A percentile compares a stretch with the other conserved stretches of the same genome.
These are phyloP conservation scores for Luzula sylvatica DNA, from an alignment of 176 grass and related monocot genomes.

Conservation along the genomic window DNA sequence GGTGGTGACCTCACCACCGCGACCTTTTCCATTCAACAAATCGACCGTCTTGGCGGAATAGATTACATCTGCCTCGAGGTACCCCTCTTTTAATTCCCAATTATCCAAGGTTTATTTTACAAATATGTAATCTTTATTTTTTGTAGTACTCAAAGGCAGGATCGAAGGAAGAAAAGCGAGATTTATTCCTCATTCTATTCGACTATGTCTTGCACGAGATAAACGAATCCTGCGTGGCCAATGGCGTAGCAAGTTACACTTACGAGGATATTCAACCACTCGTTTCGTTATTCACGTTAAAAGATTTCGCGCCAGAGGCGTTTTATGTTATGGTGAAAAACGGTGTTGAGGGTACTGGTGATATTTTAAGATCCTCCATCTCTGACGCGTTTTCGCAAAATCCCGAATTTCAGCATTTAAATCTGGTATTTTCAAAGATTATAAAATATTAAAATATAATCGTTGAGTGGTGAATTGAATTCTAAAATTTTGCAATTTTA, in stretches of 20 bases:
- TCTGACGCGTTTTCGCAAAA: slow-evolving; percentile 61
- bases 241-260: slow-evolving; percentile 53
- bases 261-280: slow-evolving; percentile 80
- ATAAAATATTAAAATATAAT: too few species aligned
- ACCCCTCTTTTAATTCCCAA: not conserved
- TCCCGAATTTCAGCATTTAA: slow-evolving; percentile 58
- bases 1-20: slow-evolving; percentile 32
- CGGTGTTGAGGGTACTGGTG: slow-evolving; percentile 71
- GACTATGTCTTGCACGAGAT: slow-evolving; percentile 90
- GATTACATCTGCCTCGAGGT: slow-evolving; percentile 97
- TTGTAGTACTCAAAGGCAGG: slow-evolving; percentile 86
- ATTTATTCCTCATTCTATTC: slow-evolving; percentile 86
- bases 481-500: not conserved
- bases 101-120: slow-evolving; percentile 2
- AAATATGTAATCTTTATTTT: slow-evolving; percentile 19
- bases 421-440: slow-evolving; percentile 45
- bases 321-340: slow-evolving; percentile 87
- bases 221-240: slow-evolving; percentile 66
- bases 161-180: slow-evolving; percentile 74
- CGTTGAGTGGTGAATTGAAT: too few species aligned
- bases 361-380: slow-evolving; percentile 79
- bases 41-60: slow-evolving; percentile 86
- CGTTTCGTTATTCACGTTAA: slow-evolving; percentile 60
- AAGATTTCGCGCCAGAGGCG: slow-evolving; percentile 73
- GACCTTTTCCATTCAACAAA: slow-evolving; percentile 46